Evolutionary conservation across 768 basidiomycete species (phyloP).

Genomic region (Rhodotorula toruloides): DNA sequence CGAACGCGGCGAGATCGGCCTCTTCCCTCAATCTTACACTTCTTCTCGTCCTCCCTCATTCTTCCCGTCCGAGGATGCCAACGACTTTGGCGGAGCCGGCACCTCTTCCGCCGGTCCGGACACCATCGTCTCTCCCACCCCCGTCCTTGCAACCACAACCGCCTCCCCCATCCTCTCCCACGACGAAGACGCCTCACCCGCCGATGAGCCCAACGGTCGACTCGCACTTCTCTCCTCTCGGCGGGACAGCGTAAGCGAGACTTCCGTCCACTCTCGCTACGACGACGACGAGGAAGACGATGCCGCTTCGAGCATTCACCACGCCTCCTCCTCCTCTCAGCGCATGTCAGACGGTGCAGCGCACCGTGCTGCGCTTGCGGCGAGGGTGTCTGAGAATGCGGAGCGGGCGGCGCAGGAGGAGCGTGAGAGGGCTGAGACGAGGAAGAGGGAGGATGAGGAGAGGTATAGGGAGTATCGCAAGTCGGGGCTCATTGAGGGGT

Average conservation of each 20-base stretch:
- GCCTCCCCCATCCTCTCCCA: neutral
- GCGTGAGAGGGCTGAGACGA: constrained; percentile 40
- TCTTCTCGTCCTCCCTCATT: constrained; percentile 49
- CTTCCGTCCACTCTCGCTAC: constrained; percentile 61
- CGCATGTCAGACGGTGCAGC: constrained; percentile 42
- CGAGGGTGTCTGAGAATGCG: constrained; percentile 47
- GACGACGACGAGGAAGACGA: constrained; percentile 41
- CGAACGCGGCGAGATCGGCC: constrained; percentile 68
- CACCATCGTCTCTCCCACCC: constrained; percentile 5
- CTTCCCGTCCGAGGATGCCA: neutral
- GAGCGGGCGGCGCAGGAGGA: constrained; percentile 42
- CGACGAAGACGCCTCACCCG: neutral
- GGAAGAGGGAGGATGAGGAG: constrained; percentile 38
- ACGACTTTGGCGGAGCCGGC: neutral
- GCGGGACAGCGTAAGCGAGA: constrained; percentile 52
- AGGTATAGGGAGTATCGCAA: constrained; percentile 28
- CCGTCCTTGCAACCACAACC: constrained; percentile 44
- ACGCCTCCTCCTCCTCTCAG: no score
- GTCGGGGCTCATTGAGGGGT: constrained; percentile 32
- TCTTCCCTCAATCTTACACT: constrained; percentile 89
- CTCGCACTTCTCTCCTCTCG: constrained; percentile 50
- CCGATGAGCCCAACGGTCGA: neutral
- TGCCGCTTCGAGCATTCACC: neutral
- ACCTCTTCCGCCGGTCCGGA: neutral
- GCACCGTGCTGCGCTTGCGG: constrained; percentile 47